Base-by-base conservation (phyloP, 1,284 basidiomycete species). In the Tetrapyrgos nigripes region DNA sequence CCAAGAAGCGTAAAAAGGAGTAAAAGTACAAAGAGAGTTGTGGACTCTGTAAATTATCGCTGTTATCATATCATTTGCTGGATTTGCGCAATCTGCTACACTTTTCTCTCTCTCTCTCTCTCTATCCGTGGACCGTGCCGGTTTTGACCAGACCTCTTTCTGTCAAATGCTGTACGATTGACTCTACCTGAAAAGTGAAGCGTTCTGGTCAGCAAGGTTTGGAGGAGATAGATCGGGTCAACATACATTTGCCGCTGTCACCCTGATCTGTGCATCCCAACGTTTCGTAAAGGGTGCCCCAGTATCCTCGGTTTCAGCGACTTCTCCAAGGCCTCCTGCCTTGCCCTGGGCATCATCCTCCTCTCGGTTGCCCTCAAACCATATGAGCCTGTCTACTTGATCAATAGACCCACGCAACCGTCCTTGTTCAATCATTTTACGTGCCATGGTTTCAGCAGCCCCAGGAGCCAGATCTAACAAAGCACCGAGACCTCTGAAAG, bases 351-450 rank as follows among this genome's bases (percentile, higher is more conserved):
- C 93, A 64, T 94, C 90, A 56, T 94, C 92, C 62, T 95, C 93
- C 68, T 94, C 91, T 49, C 82, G 81, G 47, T 85, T 83, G 44
- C 85, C 87, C 66, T 97, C 94, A 62, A 97, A 96, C 83, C 92
- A 96, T 62, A 97, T 96, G 50, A 97, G 80, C 63, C 86, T 91
- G 58, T 96, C 93, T 3, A 97, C 94, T 71, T 98, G 96, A 73
- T 98, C 96, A 57, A 98, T 97, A 61, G 87, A 91, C 9, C 92
- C 96, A 67, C 91, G 90, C 62, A 98, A 77, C 62, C 96, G 88
- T 9, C 94, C 92, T 75, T 98, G 96, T 70, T 96, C 94, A 59
- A 98, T 97, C 96, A 98, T 98, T 71, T 90, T 91, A 51, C 96
- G 84, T 6, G 95, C 95, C 86, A 96, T 97, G 3, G 88, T 92